Conservation (phyloP, 2,329 filamentous ascomycete species). For the Triangularia verruculosa region DNA sequence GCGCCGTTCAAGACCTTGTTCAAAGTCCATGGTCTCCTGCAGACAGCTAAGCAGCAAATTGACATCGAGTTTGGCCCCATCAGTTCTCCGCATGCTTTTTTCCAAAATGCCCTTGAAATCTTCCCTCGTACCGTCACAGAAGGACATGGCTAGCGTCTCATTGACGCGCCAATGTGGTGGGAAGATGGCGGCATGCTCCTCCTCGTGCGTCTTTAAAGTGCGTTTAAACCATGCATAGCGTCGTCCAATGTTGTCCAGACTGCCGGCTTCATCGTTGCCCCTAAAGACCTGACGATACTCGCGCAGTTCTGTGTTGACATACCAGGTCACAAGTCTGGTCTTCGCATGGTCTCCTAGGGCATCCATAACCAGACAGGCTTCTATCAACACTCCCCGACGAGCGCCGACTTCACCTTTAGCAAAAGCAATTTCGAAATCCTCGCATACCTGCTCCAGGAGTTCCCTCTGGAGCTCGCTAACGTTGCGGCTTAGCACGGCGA, state of each 20-base stretch:
- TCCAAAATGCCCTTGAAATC: conserved; percentile 94
- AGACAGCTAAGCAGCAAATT: conserved; percentile 84
- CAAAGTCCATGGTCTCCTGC: conserved; percentile 95
- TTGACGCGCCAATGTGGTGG: conserved; percentile 84
- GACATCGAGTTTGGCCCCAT: conserved; percentile 81
- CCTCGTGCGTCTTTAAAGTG: conserved; percentile 92
- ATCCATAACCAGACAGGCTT: conserved; percentile 93
- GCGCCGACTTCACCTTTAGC: conserved; percentile 77
- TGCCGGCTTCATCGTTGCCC: conserved; percentile 94
- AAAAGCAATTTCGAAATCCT: conserved; percentile 96
- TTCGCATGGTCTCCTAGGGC: conserved; percentile 85
- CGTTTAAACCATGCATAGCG: conserved; percentile 96
- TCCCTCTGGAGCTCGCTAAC: conserved; percentile 92
- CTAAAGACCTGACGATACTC: conserved; percentile 96
- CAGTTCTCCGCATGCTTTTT: conserved; percentile 73
- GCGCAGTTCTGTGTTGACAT: conserved; percentile 92
- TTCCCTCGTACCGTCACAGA: conserved; percentile 92
- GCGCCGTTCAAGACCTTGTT: conserved; percentile 81
- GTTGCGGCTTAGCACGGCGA: conserved; percentile 86
- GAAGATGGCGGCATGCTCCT: conserved; percentile 86
- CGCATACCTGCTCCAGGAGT: conserved; percentile 94
- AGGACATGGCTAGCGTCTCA: conserved; percentile 84
- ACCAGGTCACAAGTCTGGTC: conserved; percentile 85
- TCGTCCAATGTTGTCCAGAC: conserved; percentile 91
- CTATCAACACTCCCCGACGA: conserved; percentile 68